Conservation (phyloP, 129 eudicot genomes). For the Dittrichia graveolens region DNA sequence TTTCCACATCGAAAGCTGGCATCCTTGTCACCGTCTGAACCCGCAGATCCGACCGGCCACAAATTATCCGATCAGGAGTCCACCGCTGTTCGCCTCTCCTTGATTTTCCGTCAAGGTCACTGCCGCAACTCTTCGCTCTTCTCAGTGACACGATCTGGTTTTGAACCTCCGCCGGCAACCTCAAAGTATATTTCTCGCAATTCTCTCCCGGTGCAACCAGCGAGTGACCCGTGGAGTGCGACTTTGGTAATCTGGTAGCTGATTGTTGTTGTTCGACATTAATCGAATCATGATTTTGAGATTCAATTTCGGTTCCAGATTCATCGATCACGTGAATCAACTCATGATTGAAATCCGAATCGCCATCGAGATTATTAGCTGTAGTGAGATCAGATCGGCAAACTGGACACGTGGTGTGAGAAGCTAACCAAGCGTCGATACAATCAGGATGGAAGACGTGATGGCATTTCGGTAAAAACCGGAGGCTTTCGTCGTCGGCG, state of each 20-base stretch:
- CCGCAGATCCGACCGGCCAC: constrained; percentile 20
- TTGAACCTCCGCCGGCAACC: constrained; percentile 55
- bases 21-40: neutral
- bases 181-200: constrained; percentile 50
- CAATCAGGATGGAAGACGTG: constrained; percentile 64
- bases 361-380: neutral
- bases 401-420: constrained; percentile 62
- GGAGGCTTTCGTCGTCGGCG: constrained; percentile 35
- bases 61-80: constrained; percentile 21
- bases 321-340: constrained; percentile 2
- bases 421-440: constrained; percentile 58
- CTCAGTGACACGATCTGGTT: constrained; percentile 34
- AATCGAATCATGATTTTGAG: neutral
- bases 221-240: constrained; percentile 65
- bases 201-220: constrained; percentile 37
- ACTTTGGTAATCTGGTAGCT: constrained; percentile 25
- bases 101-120: constrained; percentile 17
- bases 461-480: constrained; percentile 48
- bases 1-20: constrained; percentile 10
- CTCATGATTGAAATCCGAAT: neutral
- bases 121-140: constrained; percentile 35
- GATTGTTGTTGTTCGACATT: constrained; percentile 1
- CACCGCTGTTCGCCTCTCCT: constrained; percentile 14
- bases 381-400: constrained; percentile 47
- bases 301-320: neutral